Evolutionary conservation across 176 grass and related monocot genomes (phyloP).

Genomic region (Zoysia pacifica): DNA sequence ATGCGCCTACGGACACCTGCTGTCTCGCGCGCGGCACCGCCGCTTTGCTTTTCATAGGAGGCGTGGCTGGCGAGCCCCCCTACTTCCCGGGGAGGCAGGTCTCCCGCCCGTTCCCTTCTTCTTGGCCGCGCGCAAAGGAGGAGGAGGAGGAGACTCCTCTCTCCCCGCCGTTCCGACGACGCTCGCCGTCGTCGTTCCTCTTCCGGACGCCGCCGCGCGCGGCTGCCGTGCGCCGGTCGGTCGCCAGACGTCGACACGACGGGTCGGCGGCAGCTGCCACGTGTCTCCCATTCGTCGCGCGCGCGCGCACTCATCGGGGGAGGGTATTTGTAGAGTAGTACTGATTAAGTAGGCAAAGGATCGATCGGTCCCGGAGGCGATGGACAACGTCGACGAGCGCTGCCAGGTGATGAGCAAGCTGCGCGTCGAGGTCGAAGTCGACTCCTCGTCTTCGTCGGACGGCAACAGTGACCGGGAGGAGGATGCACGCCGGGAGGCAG

Average conservation of each 20-base stretch:
- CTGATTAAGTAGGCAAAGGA: neutral
- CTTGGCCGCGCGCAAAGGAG: neutral
- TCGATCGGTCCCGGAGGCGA: slow-evolving; percentile 1
- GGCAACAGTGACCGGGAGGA: slow-evolving; percentile 22
- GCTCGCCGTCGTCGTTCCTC: slow-evolving; percentile 9
- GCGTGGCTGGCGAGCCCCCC: neutral
- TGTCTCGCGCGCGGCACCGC: neutral
- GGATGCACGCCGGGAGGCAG: neutral
- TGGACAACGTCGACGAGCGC: slow-evolving; percentile 7
- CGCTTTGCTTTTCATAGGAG: slow-evolving; percentile 22
- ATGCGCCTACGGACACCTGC: neutral
- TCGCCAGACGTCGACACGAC: no score
- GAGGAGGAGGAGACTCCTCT: slow-evolving; percentile 14
- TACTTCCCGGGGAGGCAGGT: neutral
- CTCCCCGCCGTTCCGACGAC: slow-evolving; percentile 2
- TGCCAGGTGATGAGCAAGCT: slow-evolving; percentile 9
- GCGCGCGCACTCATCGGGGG: slow-evolving; percentile 5
- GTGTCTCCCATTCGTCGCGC: neutral
- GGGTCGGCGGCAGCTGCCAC: slow-evolving; percentile 23
- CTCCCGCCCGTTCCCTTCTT: neutral
- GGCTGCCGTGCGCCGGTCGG: neutral
- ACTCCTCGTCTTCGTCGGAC: slow-evolving; percentile 4
- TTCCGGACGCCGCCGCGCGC: slow-evolving; percentile 2
- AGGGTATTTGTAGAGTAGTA: neutral
- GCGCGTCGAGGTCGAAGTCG: neutral